Evolutionary conservation across 257 asterid species (phyloP), one percentile per base, ranked within the genome.

Genomic region (Lycium ferocissimum): DNA sequence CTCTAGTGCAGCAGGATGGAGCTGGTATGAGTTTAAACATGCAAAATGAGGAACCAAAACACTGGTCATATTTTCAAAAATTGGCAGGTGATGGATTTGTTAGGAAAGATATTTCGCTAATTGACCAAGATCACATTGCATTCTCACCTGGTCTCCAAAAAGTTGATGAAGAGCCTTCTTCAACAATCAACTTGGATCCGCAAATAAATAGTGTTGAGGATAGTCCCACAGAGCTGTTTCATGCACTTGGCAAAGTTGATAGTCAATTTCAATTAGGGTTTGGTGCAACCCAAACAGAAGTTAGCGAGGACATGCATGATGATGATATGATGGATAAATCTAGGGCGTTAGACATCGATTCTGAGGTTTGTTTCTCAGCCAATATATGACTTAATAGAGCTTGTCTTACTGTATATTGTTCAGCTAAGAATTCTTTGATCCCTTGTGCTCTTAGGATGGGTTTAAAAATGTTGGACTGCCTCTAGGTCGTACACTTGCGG

Each of bases 61-160:
- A 88, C 87, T 96, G 99, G 99, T 96, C 99, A 80, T 96, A 92
- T 93, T 96, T 96, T 89, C 94, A 93, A 89, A 92, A 94, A 85
- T 89, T 94, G 91, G 98, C 96, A 43, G 97, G 98, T 83, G 95
- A 93, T 89, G 96, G 89, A 84, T 94, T 96, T 90, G 71, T 93
- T 43, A 90, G 92, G 88, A 96, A 91, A 81, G 97, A 94, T 86
- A 91, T 94, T 84, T 95, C 97, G 85, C 94, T 95, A 86, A 95
- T 96, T 51, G 99, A 94, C 87, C 98, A 96, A 90, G 98, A 96
- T 87, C 97, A 94, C 80, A 88, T 92, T 69, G 89, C 92, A 40
- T 90, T 89, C 86, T 84, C 98, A 18, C 61, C 93, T 80, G 92
- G 88, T 83, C 92, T 91, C 62, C 85, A 90, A 78, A 92, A 90